Evolutionary conservation across 2,329 filamentous ascomycete genomes (phyloP).

Genomic region (Fonsecaea pugnacius): DNA sequence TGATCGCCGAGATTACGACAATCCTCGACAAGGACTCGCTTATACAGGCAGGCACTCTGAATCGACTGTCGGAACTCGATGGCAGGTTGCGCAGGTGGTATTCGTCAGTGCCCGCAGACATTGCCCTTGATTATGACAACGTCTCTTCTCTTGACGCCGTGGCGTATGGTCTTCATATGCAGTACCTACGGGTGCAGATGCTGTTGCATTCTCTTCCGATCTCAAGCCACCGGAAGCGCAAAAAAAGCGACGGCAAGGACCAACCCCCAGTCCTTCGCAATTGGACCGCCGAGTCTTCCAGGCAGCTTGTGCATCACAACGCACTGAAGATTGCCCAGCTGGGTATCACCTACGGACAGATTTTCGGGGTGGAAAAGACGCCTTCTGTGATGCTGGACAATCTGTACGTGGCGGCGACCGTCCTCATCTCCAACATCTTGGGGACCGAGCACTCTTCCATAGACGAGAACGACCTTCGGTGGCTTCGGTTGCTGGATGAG

Average conservation of each 20-base stretch:
- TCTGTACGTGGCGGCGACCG: slow-evolving; percentile 11
- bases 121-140: slow-evolving; percentile 3
- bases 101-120: background rate
- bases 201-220: background rate
- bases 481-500: slow-evolving; percentile 10
- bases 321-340: slow-evolving; percentile 7
- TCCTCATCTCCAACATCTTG: background rate
- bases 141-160: slow-evolving; percentile 1
- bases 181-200: slow-evolving; percentile 11
- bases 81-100: background rate
- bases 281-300: slow-evolving; percentile 1
- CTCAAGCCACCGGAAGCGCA: slow-evolving; percentile 6
- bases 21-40: slow-evolving; percentile 6
- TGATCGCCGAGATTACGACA: slow-evolving; percentile 6
- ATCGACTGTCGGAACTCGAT: slow-evolving; percentile 8
- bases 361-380: slow-evolving; percentile 13
- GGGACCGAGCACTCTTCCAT: background rate
- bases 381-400: slow-evolving; percentile 14
- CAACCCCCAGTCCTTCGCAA: slow-evolving; percentile 1
- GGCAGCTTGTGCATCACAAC: slow-evolving; percentile 11
- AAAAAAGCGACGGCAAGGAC: background rate
- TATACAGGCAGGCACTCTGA: background rate
- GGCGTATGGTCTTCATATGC: slow-evolving; percentile 16
- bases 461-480: slow-evolving; percentile 1
- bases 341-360: slow-evolving; percentile 7